A percentile compares a stretch with the other conserved stretches of the same genome.
These are phyloP conservation scores for Linum usitatissimum DNA, from an alignment of 345 rosid species.

Conservation along the genomic window DNA sequence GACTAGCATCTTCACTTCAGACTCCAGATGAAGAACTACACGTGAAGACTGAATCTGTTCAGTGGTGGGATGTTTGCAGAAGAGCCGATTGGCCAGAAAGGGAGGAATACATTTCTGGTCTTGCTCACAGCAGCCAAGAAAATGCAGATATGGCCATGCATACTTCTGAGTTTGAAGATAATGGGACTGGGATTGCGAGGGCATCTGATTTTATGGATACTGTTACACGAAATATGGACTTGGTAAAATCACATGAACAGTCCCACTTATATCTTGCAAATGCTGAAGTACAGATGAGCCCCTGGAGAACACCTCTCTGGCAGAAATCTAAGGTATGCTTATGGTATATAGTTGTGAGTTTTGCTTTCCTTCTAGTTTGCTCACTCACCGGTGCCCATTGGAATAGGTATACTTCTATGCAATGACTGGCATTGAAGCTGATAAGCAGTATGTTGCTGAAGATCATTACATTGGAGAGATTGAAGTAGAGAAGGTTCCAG, in stretches of 20 bases:
- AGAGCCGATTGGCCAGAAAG: constrained; percentile 90
- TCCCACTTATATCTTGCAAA: constrained; percentile 72
- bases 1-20: constrained; percentile 38
- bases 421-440: constrained; percentile 27
- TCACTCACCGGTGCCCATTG: not conserved
- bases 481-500: constrained; percentile 58
- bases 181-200: constrained; percentile 17
- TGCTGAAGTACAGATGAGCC: constrained; percentile 83
- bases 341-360: not conserved
- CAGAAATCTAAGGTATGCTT: constrained; percentile 63
- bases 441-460: constrained; percentile 21
- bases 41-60: constrained; percentile 71
- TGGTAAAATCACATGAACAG: constrained; percentile 41
- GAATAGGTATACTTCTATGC: constrained; percentile 59
- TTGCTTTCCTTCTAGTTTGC: not conserved
- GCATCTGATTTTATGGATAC: not conserved
- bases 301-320: constrained; percentile 79
- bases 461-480: constrained; percentile 45
- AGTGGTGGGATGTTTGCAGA: constrained; percentile 97
- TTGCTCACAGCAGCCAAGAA: constrained; percentile 36
- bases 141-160: constrained; percentile 31
- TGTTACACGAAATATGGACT: constrained; percentile 1
- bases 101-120: constrained; percentile 70
- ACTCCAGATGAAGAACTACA: constrained; percentile 67
- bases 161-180: constrained; percentile 45